Evolutionary conservation across 2,329 filamentous ascomycete genomes (phyloP).

Genomic region (Aspergillus tamarii): DNA sequence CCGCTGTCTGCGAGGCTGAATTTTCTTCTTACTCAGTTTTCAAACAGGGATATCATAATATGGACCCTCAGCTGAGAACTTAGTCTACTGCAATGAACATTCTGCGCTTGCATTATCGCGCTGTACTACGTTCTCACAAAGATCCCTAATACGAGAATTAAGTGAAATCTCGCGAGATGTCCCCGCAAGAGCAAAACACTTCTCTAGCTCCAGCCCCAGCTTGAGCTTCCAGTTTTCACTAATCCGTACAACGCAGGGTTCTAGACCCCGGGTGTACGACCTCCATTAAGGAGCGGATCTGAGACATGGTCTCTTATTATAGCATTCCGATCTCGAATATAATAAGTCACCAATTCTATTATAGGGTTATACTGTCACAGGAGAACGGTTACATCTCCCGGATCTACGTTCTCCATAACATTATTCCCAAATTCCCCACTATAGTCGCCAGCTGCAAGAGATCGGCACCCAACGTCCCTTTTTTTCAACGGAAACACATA

Average conservation of each 20-base stretch:
- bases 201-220: too few relatives aligned
- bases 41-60: too few relatives aligned
- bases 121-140: neutral
- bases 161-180: neutral
- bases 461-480: neutral
- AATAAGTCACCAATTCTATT: neutral
- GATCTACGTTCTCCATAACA: neutral
- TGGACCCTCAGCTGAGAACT: too few relatives aligned
- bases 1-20: too few relatives aligned
- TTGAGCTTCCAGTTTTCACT: neutral
- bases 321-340: neutral
- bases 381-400: neutral
- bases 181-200: neutral
- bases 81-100: neutral
- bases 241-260: neutral
- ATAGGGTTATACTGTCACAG: neutral
- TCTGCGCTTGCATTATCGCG: neutral
- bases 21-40: too few relatives aligned
- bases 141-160: neutral
- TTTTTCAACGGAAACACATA: neutral
- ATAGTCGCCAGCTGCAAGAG: neutral
- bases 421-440: neutral
- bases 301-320: neutral
- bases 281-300: neutral
- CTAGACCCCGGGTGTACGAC: neutral